Percentiles rank a stretch among this genome's conserved stretches.
Evolutionary conservation across 768 basidiomycete species (phyloP).

Genomic region (Termitomyces bulborhizus): DNA sequence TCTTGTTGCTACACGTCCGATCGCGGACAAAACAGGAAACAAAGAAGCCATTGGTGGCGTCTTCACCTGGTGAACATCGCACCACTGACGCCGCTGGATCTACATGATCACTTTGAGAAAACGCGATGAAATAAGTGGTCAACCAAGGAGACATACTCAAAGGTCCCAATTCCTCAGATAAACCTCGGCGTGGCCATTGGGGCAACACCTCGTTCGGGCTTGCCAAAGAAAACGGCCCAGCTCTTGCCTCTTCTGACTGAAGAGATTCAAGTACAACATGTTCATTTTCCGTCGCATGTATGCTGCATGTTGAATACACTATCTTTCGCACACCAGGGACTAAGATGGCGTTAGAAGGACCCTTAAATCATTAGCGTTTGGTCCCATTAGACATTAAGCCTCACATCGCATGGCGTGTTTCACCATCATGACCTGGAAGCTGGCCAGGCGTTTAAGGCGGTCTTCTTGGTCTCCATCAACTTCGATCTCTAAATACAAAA

Average conservation of each 20-base stretch:
- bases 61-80: constrained; percentile 74
- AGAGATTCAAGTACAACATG: constrained; percentile 77
- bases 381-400: constrained; percentile 15
- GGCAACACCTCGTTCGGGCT: constrained; percentile 64
- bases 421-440: constrained; percentile 88
- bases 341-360: constrained; percentile 22
- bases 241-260: constrained; percentile 58
- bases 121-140: not conserved
- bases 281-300: constrained; percentile 90
- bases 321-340: constrained; percentile 76
- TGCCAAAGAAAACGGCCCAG: constrained; percentile 63
- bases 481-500: constrained; percentile 40
- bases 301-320: constrained; percentile 97
- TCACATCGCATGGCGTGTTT: constrained; percentile 93
- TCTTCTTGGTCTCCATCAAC: constrained; percentile 52
- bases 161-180: constrained; percentile 54
- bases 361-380: not conserved
- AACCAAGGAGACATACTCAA: constrained; percentile 33
- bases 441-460: constrained; percentile 76
- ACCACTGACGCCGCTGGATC: constrained; percentile 56
- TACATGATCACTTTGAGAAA: constrained; percentile 17
- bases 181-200: constrained; percentile 76
- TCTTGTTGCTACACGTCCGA: constrained; percentile 11
- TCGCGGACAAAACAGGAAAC: constrained; percentile 80
- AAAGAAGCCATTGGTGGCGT: constrained; percentile 95